Evolutionary conservation across 2,329 filamentous ascomycete species (phyloP), one percentile per base, ranked within the genome.

Genomic region (Botrytis deweyae): DNA sequence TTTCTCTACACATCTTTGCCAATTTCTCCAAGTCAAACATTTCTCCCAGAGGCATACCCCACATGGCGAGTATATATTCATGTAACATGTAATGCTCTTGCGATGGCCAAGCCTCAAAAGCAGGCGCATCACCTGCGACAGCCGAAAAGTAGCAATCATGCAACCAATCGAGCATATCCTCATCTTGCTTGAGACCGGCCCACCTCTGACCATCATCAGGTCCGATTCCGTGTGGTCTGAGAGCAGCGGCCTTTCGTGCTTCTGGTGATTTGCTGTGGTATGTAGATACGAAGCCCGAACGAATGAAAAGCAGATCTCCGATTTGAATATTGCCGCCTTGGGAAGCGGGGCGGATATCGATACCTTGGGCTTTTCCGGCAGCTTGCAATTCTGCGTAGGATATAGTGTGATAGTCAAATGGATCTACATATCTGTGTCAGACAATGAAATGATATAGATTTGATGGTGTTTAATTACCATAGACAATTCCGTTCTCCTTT

Each of bases 301-400:
- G 84, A 40, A 88, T 82, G 76, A 88, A 82, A 4, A 88, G 80
- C 49, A 88, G 84, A 75, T 88, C 87, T 16, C 87, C 87, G 72
- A 87, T 86, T n/a, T 82, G 79, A 44, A 87, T 80, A 75, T 85
- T 82, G 0, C 85, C 86, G 14, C 84, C 84, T 77, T 88, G 86
- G 5, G 83, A 71, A 16, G 77, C 76, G 14, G 80, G 80, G 29
- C 80, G 74, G n/a, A 81, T 80, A 40, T 81, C 79, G 14, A 81
- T 76, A 9, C 79, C 79, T 75, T 81, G 80, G 9, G 76, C 62
- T 67, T 78, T 80, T 0, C 78, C 79, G 33, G 77, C 79, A 14
- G 75, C 78, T 71, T 77, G 67, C 58, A 81, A 75, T 70, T 80
- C 78, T 2, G 74, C 52, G 62, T 74, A 78, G 6, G 78, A 75